phyloP scores from a whole-genome alignment of 352 stramenopile genomes.

The Pythium aristosporum region DNA sequence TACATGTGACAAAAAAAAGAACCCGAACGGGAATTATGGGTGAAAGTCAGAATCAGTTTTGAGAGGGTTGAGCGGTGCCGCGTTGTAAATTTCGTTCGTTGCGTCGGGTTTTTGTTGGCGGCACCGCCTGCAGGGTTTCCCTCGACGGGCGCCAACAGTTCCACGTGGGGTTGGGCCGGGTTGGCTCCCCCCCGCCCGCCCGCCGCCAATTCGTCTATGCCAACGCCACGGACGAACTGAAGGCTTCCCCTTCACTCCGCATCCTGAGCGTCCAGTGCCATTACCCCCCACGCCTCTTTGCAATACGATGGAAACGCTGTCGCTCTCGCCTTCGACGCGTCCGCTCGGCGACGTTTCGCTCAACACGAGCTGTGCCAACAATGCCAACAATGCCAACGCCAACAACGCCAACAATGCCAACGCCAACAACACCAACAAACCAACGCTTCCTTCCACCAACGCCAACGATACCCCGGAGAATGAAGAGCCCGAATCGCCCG shows the following conservation, averaged over 20 bases:
- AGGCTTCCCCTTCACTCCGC: neutral
- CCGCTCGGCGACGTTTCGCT: neutral
- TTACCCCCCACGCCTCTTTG: neutral
- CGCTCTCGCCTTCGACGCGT: neutral
- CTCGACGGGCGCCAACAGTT: constrained; percentile 14
- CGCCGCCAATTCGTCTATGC: constrained; percentile 5
- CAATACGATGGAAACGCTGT: constrained; percentile 1
- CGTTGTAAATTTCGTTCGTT: constrained; percentile 14
- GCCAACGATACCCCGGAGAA: constrained; percentile 10
- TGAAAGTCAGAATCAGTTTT: constrained; percentile 7
- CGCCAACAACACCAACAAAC: neutral
- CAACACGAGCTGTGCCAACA: neutral
- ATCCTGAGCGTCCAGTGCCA: neutral
- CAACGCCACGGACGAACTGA: neutral
- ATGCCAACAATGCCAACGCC: constrained; percentile 7
- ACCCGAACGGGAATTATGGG: neutral
- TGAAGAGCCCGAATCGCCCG: constrained; percentile 10
- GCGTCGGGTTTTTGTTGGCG: constrained; percentile 1
- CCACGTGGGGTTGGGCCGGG: neutral
- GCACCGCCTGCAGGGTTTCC: constrained; percentile 8
- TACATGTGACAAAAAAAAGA: constrained; percentile 18
- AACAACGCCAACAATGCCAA: constrained; percentile 4
- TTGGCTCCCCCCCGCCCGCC: neutral
- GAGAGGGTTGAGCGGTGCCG: constrained; percentile 14
- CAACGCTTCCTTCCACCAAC: neutral